phyloP scores from a whole-genome alignment of 345 rosid species.

The Lumnitzera racemosa region DNA sequence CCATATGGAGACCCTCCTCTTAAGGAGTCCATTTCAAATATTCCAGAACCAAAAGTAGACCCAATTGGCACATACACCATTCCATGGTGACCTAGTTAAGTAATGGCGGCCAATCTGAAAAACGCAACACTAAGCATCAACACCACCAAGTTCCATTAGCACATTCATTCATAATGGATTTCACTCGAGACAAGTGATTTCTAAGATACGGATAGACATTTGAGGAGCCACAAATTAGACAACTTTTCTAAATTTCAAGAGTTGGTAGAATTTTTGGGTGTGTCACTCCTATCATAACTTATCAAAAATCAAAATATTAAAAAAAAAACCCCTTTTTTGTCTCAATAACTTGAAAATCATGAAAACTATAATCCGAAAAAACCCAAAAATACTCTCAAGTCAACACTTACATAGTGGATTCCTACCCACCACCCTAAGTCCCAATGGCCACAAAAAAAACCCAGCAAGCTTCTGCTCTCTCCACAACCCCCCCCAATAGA shows the following conservation, averaged over 20 bases:
- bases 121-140: too few relatives aligned
- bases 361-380: neutral
- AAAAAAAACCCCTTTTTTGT: too few relatives aligned
- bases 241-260: too few relatives aligned
- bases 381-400: neutral
- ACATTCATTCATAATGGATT: too few relatives aligned
- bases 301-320: too few relatives aligned
- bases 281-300: too few relatives aligned
- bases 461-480: constrained; percentile 53
- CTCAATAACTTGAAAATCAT: neutral
- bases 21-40: constrained; percentile 39
- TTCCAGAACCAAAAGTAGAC: constrained; percentile 47
- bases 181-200: neutral
- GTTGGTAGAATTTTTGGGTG: too few relatives aligned
- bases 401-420: constrained; percentile 49
- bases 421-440: constrained; percentile 72
- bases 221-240: too few relatives aligned
- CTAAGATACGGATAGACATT: neutral
- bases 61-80: constrained; percentile 60
- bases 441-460: constrained; percentile 66
- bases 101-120: constrained; percentile 56
- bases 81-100: constrained; percentile 53
- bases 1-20: constrained; percentile 60
- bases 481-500: constrained; percentile 41
- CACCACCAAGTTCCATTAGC: too few relatives aligned